Conservation (phyloP, 306 rosid genomes). For the Pueraria montana region DNA sequence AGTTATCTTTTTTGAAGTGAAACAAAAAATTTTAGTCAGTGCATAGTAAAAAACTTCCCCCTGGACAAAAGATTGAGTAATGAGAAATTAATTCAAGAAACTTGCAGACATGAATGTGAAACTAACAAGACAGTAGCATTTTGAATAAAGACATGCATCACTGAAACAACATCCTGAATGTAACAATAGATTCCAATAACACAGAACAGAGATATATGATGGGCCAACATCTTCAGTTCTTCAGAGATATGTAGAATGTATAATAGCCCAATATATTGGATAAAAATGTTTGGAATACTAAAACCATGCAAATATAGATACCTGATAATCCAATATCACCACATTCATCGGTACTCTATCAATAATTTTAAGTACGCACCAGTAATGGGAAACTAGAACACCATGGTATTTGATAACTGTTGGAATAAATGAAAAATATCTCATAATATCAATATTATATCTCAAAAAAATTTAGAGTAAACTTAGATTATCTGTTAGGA, state of each 20-base stretch:
- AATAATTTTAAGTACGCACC: no score
- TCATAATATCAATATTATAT: not conserved
- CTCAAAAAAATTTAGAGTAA: not conserved
- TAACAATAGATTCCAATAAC: slow-evolving; percentile 8
- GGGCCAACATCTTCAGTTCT: not conserved
- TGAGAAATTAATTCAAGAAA: slow-evolving; percentile 37
- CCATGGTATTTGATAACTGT: no score
- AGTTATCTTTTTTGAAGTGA: not conserved
- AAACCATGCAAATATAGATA: no score
- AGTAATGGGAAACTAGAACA: no score
- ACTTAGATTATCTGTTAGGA: not conserved
- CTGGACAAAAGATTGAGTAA: slow-evolving; percentile 29
- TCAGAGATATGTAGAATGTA: no score
- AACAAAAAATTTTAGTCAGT: not conserved
- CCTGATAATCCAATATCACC: no score
- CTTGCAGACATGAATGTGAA: slow-evolving; percentile 26
- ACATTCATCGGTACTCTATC: no score
- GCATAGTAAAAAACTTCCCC: not conserved
- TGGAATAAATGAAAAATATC: not conserved
- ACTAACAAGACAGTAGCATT: slow-evolving; percentile 15
- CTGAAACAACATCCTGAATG: slow-evolving; percentile 29
- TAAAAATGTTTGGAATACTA: no score
- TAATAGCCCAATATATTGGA: no score
- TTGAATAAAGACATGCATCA: slow-evolving; percentile 27
- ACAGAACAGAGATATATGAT: slow-evolving; percentile 21